These are phyloP conservation scores for Cutaneotrichosporon sp. DNA, from an alignment of 1,284 basidiomycete genomes.

Conservation along the genomic window DNA sequence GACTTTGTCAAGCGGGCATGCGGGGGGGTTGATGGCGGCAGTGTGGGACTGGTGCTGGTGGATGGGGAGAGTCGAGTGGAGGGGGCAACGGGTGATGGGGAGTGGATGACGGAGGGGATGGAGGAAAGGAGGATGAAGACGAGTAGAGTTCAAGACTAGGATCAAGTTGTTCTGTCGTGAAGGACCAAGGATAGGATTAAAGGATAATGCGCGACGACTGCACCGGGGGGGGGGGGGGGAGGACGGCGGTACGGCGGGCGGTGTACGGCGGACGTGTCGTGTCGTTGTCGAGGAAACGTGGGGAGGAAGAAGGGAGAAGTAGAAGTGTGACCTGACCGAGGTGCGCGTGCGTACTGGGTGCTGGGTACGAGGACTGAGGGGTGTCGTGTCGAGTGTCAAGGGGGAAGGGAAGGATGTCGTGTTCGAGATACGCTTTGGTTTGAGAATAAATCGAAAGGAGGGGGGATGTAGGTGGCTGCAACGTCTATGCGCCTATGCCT, in stretches of 20 bases:
- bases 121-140: background rate
- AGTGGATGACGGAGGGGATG: background rate
- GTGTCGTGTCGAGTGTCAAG: background rate
- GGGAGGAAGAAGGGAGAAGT: background rate
- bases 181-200: too few species aligned
- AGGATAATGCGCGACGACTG: too few species aligned
- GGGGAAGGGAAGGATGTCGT: background rate
- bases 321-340: too few species aligned
- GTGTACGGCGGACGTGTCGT: too few species aligned
- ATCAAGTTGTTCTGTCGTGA: background rate
- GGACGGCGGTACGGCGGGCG: too few species aligned
- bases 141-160: background rate
- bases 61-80: background rate
- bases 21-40: background rate
- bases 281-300: background rate
- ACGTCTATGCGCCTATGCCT: background rate
- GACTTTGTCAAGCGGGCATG: conserved; percentile 6
- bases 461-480: background rate
- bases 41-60: background rate
- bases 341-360: too few species aligned
- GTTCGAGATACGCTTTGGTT: background rate
- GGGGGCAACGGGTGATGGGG: background rate
- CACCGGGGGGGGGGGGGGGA: too few species aligned
- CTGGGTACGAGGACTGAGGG: background rate
- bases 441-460: background rate